A percentile compares a stretch with the other conserved stretches of the same genome.
phyloP scores from a whole-genome alignment of 345 rosid species.

The Erysimum cheiranthoides region DNA sequence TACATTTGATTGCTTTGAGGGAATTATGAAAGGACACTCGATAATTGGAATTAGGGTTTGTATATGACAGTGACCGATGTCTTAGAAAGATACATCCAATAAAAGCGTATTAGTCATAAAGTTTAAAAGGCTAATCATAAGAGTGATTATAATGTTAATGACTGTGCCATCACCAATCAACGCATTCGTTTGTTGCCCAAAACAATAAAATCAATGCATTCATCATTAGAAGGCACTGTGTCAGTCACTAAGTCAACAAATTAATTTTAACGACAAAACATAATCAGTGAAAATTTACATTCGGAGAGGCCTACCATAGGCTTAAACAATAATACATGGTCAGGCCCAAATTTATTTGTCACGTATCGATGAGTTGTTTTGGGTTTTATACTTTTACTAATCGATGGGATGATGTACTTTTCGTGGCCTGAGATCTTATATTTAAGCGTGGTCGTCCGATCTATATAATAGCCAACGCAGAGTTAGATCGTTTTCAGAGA shows the following conservation, averaged over 20 bases:
- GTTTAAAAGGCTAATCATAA: slow-evolving; percentile 33
- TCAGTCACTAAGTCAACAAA: background rate
- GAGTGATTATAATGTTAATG: slow-evolving; percentile 29
- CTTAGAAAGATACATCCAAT: slow-evolving; percentile 10
- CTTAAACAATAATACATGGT: background rate
- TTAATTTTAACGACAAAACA: background rate
- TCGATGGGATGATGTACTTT: too few species aligned
- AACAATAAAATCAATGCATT: slow-evolving; percentile 2
- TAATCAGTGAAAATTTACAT: background rate
- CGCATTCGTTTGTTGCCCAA: slow-evolving; percentile 6
- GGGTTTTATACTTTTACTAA: too few species aligned
- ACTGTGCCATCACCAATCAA: slow-evolving; percentile 14
- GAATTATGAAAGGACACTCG: background rate
- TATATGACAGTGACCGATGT: slow-evolving; percentile 32
- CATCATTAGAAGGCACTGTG: slow-evolving; percentile 27
- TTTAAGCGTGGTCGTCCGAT: too few species aligned
- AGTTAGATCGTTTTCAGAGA: too few species aligned
- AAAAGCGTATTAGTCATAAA: slow-evolving; percentile 26
- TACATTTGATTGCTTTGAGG: background rate
- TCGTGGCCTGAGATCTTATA: too few species aligned
- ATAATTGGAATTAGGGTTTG: slow-evolving; percentile 36
- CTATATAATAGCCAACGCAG: too few species aligned
- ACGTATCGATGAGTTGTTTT: background rate
- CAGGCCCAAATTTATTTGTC: background rate
- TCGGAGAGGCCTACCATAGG: background rate